Percentiles rank a stretch among this genome's conserved stretches.
Conservation (phyloP, 75 land plant genomes). For the Gnetum montanum region DNA sequence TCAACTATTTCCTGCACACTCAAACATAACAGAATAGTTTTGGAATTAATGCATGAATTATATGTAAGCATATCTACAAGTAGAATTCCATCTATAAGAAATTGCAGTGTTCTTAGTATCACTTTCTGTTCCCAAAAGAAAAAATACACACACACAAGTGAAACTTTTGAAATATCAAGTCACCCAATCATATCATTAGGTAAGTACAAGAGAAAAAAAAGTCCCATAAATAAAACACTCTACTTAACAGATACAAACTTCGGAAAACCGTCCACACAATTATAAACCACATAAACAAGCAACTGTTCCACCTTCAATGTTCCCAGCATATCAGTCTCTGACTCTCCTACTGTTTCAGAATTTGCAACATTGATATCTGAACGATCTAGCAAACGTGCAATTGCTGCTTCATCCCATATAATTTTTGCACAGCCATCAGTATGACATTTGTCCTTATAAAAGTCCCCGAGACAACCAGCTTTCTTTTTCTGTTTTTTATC, state of each 20-base stretch:
- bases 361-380: conserved; percentile 36
- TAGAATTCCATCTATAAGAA: too few species aligned
- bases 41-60: not conserved
- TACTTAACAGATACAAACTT: too few species aligned
- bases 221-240: too few species aligned
- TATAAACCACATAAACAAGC: too few species aligned
- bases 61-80: too few species aligned
- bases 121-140: too few species aligned
- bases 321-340: conserved; percentile 80
- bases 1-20: conserved; percentile 60
- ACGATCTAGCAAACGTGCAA: conserved; percentile 76
- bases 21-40: conserved; percentile 65
- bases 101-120: too few species aligned
- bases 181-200: too few species aligned
- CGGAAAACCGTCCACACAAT: too few species aligned
- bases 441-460: conserved; percentile 66
- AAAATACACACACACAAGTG: too few species aligned
- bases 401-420: conserved; percentile 93
- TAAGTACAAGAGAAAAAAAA: too few species aligned
- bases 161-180: too few species aligned
- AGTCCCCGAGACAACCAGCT: conserved; percentile 72
- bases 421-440: conserved; percentile 50
- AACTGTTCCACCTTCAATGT: conserved; percentile 92
- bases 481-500: conserved; percentile 39
- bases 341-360: conserved; percentile 41